A percentile compares a stretch with the other conserved stretches of the same genome.
Evolutionary conservation across 129 eudicot genomes (phyloP).

Genomic region (Tagetes patula): DNA sequence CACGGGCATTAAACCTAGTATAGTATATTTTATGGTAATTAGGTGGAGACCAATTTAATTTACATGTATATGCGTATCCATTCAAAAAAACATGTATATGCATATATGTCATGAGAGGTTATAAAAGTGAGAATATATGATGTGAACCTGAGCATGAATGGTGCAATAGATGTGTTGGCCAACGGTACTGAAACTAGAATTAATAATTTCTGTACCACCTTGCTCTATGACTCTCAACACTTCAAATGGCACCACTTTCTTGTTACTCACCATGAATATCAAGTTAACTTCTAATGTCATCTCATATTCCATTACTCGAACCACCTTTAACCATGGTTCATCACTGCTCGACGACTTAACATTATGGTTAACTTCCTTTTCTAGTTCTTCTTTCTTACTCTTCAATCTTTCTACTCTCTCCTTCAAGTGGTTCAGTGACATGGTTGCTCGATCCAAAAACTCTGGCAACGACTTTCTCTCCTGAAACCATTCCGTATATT

Average conservation of each 20-base stretch:
- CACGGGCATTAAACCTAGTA: too few species aligned
- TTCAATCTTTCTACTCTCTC: conserved; percentile 20
- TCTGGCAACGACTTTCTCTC: conserved; percentile 23
- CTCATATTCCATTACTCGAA: conserved; percentile 11
- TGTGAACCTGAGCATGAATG: conserved; percentile 26
- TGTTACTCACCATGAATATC: conserved; percentile 18
- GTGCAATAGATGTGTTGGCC: conserved; percentile 25
- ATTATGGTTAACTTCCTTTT: neutral
- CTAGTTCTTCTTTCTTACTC: conserved; percentile 15
- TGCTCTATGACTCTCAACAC: conserved; percentile 21
- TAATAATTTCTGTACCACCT: conserved; percentile 25
- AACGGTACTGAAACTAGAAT: conserved; percentile 12
- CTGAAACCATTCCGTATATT: conserved; percentile 5
- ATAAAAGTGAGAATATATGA: neutral
- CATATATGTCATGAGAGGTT: neutral
- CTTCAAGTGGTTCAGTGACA: neutral
- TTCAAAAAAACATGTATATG: too few species aligned
- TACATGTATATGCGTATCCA: too few species aligned
- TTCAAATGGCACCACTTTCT: conserved; percentile 10
- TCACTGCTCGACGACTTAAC: neutral
- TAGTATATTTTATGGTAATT: too few species aligned
- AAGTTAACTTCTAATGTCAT: conserved; percentile 18
- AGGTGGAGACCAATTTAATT: too few species aligned
- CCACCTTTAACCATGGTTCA: conserved; percentile 3
- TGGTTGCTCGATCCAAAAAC: conserved; percentile 25